These are phyloP conservation scores for Septoria linicola DNA, from an alignment of 2,329 filamentous ascomycete genomes.

Conservation along the genomic window DNA sequence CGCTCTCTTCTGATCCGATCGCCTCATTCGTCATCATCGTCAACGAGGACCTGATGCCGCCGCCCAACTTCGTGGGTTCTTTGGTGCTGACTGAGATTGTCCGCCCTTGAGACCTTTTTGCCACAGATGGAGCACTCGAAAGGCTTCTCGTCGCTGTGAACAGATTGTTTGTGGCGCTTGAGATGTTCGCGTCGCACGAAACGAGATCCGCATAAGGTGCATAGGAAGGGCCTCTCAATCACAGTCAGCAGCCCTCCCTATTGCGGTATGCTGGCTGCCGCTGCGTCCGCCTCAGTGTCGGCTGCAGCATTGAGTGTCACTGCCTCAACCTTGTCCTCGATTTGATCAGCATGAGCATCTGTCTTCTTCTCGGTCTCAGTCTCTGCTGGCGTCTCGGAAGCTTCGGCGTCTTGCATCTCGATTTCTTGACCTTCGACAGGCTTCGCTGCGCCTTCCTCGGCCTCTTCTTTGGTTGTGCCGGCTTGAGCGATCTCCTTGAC, in stretches of 20 bases:
- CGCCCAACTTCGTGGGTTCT: not conserved
- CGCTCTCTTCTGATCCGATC: too few relatives aligned
- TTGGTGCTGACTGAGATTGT: not conserved
- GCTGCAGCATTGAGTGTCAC: constrained; percentile 11
- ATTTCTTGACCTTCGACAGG: constrained; percentile 25
- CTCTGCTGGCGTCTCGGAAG: constrained; percentile 28
- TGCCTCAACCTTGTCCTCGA: constrained; percentile 21
- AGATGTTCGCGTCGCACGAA: not conserved
- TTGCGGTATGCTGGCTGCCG: too few relatives aligned
- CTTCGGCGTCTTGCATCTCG: constrained; percentile 30
- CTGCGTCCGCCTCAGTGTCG: constrained; percentile 13
- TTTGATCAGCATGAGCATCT: constrained; percentile 27
- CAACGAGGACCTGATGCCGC: too few relatives aligned
- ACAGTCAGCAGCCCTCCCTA: too few relatives aligned
- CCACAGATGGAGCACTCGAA: not conserved
- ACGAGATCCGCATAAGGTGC: not conserved
- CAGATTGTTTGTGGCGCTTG: not conserved
- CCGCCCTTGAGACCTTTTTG: not conserved
- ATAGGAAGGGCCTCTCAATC: not conserved
- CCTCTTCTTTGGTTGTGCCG: constrained; percentile 13
- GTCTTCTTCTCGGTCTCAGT: constrained; percentile 23
- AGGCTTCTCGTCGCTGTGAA: not conserved
- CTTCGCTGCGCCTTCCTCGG: constrained; percentile 18
- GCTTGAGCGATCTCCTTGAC: constrained; percentile 12
- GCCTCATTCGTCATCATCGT: too few relatives aligned